Conservation (phyloP, 2,329 filamentous ascomycete genomes). For the Xylaria sp. region DNA sequence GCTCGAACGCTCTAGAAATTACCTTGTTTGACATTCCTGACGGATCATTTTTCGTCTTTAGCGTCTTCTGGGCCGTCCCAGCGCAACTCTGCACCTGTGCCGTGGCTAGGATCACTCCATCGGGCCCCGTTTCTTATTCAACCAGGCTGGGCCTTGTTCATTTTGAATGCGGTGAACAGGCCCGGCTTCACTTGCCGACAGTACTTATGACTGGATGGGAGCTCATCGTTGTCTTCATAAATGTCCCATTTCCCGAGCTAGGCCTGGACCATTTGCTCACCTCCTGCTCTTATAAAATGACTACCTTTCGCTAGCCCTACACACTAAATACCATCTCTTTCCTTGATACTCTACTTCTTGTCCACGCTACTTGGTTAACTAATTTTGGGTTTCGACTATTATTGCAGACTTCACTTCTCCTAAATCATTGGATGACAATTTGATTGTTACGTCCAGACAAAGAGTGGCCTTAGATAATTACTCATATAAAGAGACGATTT, state of each 20-base stretch:
- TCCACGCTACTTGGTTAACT: slow-evolving; percentile 8
- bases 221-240: slow-evolving; percentile 9
- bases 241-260: slow-evolving; percentile 25
- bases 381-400: neutral
- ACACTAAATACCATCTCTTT: neutral
- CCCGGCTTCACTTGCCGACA: slow-evolving; percentile 37
- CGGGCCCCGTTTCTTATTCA: slow-evolving; percentile 14
- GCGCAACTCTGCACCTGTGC: slow-evolving; percentile 28
- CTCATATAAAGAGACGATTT: neutral
- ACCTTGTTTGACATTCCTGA: slow-evolving; percentile 35
- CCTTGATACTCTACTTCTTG: neutral
- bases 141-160: slow-evolving; percentile 25
- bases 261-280: slow-evolving; percentile 10
- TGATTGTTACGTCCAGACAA: neutral
- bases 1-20: slow-evolving; percentile 25
- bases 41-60: slow-evolving; percentile 31
- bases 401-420: slow-evolving; percentile 11
- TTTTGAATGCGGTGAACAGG: slow-evolving; percentile 33
- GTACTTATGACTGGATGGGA: slow-evolving; percentile 25
- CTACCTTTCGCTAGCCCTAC: slow-evolving; percentile 18
- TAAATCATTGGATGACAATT: neutral
- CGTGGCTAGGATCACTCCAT: slow-evolving; percentile 23
- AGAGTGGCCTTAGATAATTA: slow-evolving; percentile 15
- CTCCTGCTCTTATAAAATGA: slow-evolving; percentile 27
- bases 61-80: slow-evolving; percentile 34